Base-by-base conservation (phyloP, 164 flowering plant species). In the Umbilicus rupestris region DNA sequence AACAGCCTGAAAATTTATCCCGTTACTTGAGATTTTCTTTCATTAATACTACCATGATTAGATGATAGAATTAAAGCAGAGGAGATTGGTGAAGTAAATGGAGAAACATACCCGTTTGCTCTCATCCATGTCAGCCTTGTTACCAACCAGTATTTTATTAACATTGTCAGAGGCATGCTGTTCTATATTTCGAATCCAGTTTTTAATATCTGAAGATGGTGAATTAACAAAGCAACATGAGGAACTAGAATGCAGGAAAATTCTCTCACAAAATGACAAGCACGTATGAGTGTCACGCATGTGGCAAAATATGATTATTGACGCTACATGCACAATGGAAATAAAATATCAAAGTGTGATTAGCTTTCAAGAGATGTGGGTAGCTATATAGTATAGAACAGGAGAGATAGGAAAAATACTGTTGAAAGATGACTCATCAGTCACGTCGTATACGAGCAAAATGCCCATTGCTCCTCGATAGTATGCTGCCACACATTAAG, bases 381-480 rank as follows among this genome's bases (percentile, higher is more conserved):
- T 26, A 55, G 12, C 55, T 5, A 49, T 7, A n/a, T 20, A 2
- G 8, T n/a, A 20, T 20, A 5, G 28, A 28, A 49, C 28, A 49
- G 11, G 26, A n/a, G 26, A 49, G 26, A 7, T 28, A 49, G 28
- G 60, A 55, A 55, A 26, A 11, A 28, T 55, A 55, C 60, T 55
- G 60, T 55, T 55, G 60, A 55, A 55, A 26, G 60, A 55, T 5
- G 60, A 55, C 31, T 55, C 60, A 16, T 55, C 60, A 28, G 60
- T 55, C 2, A 55, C 60, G 28, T 55, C 60, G 28, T 55, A 55
- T 28, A 55, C 60, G 19, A 55, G 60, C 60, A 55, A 55, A 55
- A 55, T 55, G 60, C 60, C 60, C 60, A 55, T 55, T 2, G 60
- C 60, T 55, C 60, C 60, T 26, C 60, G 31, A 55, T 55, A 55